Conservation (phyloP, 208 protist genomes). For the Trypanosoma avium region DNA sequence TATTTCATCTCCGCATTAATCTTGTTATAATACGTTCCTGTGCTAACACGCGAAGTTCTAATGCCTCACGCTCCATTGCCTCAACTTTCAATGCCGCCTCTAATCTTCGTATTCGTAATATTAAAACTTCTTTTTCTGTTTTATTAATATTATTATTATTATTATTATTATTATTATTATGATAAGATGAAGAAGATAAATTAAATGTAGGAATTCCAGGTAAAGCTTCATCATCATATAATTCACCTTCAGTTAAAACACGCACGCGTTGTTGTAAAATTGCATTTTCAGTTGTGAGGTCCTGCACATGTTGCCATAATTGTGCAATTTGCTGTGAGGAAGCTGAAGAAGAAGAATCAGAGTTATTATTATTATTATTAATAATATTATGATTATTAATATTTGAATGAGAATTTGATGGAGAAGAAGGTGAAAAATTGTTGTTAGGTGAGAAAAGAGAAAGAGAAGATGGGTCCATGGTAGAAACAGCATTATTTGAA, state of each 20-base stretch:
- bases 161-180: background rate
- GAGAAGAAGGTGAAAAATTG: background rate
- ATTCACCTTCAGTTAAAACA: conserved; percentile 33
- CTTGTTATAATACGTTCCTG: conserved; percentile 38
- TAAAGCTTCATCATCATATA: background rate
- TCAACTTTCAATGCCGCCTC: conserved; percentile 52
- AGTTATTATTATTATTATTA: too few relatives aligned
- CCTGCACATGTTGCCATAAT: conserved; percentile 31
- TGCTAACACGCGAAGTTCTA: conserved; percentile 37
- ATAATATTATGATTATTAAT: too few relatives aligned
- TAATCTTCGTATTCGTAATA: conserved; percentile 37
- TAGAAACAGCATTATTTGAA: background rate
- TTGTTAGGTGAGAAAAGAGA: background rate
- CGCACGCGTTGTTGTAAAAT: conserved; percentile 41
- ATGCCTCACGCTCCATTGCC: conserved; percentile 40
- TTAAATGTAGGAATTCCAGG: conserved; percentile 10
- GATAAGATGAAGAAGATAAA: background rate
- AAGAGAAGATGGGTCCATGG: background rate
- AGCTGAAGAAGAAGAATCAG: background rate
- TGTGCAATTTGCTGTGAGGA: conserved; percentile 13
- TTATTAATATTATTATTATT: background rate
- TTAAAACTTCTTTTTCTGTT: conserved; percentile 21
- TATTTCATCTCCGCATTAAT: conserved; percentile 15
- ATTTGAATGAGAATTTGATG: too few relatives aligned
- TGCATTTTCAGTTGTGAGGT: conserved; percentile 41